Base-by-base conservation (phyloP, 2,329 filamentous ascomycete genomes). In the Trichophyton simii region DNA sequence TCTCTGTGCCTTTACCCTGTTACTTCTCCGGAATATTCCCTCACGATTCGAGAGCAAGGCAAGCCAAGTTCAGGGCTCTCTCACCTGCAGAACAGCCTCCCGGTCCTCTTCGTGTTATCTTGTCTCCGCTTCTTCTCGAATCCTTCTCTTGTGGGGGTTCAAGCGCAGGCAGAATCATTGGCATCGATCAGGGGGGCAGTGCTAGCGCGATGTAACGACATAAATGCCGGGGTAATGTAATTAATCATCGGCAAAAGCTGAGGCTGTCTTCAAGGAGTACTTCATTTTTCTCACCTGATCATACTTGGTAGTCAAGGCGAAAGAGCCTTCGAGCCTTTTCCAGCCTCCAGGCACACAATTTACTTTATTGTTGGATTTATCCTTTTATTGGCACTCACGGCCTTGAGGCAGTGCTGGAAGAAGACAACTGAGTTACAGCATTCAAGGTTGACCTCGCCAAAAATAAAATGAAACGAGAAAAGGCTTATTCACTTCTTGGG, bases 91-190 rank as follows among this genome's bases (percentile, higher is more conserved):
- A 25, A 25, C 20, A 38, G 11, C 44, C 44, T 2, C 44, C 44
- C 18, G 3, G 20, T 20, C 44, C 18, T 48, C 20, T 13, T 48
- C 44, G n/a, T 22, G 44, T 48, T 54, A 2, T 28, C 28, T 34
- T 4, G 50, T 54, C 50, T 54, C 50, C 25, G 50, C 50, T 54
- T 54, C 25, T 54, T 54, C 50, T 54, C 50, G 50, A 54, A 54
- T 54, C 22, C 50, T 54, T 54, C 50, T 54, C 50, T 44, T n/a
- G 50, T 34, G 50, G 50, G 50, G 50, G 28, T 34, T 34, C 50
- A 13, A 34, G 28, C 28, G 50, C 28, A 48, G 44, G 6, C 18
- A 25, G n/a, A 11, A 13, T 20, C 18, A 48, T 44, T n/a, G 15
- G 41, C 15, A 44, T n/a, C 28, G 28, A 31, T 31, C 41, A n/a